These are phyloP conservation scores for Geosmithia putterillii DNA, from an alignment of 2,329 filamentous ascomycete species.

Conservation along the genomic window DNA sequence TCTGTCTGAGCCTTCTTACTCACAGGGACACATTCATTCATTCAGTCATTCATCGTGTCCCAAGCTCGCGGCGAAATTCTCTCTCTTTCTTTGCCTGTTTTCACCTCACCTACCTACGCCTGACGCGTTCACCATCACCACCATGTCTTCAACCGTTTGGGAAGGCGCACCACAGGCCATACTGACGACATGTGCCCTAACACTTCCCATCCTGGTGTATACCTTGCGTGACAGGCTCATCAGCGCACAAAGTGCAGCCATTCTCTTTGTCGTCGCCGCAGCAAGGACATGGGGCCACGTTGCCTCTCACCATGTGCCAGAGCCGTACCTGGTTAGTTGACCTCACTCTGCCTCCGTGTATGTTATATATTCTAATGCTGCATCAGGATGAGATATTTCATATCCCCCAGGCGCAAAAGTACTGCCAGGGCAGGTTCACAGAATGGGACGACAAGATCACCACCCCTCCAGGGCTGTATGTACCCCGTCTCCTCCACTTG, in stretches of 20 bases:
- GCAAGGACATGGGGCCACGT: slow-evolving; percentile 4
- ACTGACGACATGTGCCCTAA: not conserved
- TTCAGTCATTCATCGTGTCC: not conserved
- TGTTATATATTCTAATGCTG: not conserved
- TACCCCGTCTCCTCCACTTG: slow-evolving; percentile 1
- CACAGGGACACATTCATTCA: not conserved
- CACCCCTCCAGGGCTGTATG: slow-evolving; percentile 77
- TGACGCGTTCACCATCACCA: not conserved
- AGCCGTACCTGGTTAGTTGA: slow-evolving; percentile 40
- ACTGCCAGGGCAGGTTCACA: slow-evolving; percentile 60
- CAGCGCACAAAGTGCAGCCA: not conserved
- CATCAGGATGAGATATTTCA: slow-evolving; percentile 75
- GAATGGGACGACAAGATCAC: slow-evolving; percentile 97
- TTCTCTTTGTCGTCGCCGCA: slow-evolving; percentile 1
- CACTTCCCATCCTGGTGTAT: not conserved
- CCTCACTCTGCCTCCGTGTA: not conserved
- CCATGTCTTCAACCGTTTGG: not conserved
- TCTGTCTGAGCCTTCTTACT: not conserved
- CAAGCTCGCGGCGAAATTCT: too few relatives aligned
- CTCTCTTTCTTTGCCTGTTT: not conserved
- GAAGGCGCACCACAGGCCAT: not conserved
- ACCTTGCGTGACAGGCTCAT: not conserved
- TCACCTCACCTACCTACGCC: not conserved
- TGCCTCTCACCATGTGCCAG: slow-evolving; percentile 21
- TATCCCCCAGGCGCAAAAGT: slow-evolving; percentile 80